These are phyloP conservation scores for Endothia cerciana DNA, from an alignment of 2,329 filamentous ascomycete species.

Conservation along the genomic window DNA sequence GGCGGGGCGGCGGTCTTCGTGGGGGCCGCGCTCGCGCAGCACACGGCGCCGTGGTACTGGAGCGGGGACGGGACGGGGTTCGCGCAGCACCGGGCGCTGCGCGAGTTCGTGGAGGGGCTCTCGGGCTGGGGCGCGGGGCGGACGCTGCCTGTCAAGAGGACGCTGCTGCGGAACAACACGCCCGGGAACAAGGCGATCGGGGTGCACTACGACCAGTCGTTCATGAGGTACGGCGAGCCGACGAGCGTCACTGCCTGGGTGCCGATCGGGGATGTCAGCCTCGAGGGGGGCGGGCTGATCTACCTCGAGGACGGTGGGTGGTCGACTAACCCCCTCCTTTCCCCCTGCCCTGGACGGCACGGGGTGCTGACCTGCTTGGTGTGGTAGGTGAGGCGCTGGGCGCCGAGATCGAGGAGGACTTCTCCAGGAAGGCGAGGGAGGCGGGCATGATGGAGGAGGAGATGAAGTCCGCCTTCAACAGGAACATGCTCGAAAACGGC, in stretches of 20 bases:
- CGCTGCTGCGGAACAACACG: constrained; percentile 59
- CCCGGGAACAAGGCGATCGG: constrained; percentile 61
- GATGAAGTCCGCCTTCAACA: constrained; percentile 55
- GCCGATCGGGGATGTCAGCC: constrained; percentile 55
- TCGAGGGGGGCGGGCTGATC: constrained; percentile 61
- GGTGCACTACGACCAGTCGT: constrained; percentile 65
- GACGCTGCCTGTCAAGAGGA: constrained; percentile 51
- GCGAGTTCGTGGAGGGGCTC: constrained; percentile 53
- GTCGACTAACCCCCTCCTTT: neutral
- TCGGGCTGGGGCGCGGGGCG: constrained; percentile 41
- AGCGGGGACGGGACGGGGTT: constrained; percentile 53
- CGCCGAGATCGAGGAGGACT: constrained; percentile 52
- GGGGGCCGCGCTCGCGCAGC: constrained; percentile 54
- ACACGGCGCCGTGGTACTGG: constrained; percentile 56
- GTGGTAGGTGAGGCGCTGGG: constrained; percentile 42
- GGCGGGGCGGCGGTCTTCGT: constrained; percentile 32
- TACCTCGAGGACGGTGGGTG: constrained; percentile 55
- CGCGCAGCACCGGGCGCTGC: constrained; percentile 47
- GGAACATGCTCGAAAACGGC: constrained; percentile 62
- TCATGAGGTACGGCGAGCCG: constrained; percentile 57
- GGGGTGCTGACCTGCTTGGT: neutral
- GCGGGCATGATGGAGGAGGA: constrained; percentile 57
- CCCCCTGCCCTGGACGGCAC: neutral
- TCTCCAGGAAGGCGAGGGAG: constrained; percentile 51
- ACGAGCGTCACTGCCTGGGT: constrained; percentile 62